These are phyloP conservation scores for Teratosphaeria pseudoeucalypti DNA, from an alignment of 2,329 filamentous ascomycete species.

Conservation along the genomic window DNA sequence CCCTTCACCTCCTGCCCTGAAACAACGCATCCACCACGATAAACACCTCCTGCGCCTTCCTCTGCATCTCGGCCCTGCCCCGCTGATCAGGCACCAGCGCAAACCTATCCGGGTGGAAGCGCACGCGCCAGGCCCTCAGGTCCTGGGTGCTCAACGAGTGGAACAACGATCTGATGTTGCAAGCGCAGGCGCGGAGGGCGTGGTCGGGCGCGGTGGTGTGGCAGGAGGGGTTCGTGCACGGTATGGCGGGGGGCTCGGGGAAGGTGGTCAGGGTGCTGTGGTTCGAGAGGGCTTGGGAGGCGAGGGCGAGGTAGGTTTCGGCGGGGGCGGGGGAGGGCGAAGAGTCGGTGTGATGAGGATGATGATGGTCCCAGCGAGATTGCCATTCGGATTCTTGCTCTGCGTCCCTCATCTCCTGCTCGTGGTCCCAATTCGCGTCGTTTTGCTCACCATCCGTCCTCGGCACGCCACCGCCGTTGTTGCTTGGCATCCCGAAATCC, in stretches of 20 bases:
- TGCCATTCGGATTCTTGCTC: not conserved
- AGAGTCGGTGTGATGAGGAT: not conserved
- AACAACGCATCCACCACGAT: not conserved
- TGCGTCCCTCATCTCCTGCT: not conserved
- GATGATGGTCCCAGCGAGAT: not conserved
- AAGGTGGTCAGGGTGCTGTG: not conserved
- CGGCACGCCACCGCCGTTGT: not conserved
- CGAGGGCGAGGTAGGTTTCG: not conserved
- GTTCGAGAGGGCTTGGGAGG: not conserved
- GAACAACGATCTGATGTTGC: not conserved
- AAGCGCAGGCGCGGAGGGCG: not conserved
- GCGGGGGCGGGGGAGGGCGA: not conserved
- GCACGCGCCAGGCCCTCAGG: not conserved
- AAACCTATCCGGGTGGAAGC: not conserved
- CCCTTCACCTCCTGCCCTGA: not conserved
- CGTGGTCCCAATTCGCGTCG: not conserved
- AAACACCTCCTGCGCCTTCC: not conserved
- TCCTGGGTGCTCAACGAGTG: not conserved
- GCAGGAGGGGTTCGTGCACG: not conserved
- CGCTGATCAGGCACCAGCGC: not conserved
- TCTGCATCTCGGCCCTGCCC: not conserved
- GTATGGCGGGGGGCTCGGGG: not conserved
- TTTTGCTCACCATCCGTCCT: not conserved
- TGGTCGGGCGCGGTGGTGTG: not conserved
- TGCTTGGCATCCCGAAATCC: not conserved